Evolutionary conservation across 1,284 basidiomycete genomes (phyloP).

Genomic region (Athelia sp.): DNA sequence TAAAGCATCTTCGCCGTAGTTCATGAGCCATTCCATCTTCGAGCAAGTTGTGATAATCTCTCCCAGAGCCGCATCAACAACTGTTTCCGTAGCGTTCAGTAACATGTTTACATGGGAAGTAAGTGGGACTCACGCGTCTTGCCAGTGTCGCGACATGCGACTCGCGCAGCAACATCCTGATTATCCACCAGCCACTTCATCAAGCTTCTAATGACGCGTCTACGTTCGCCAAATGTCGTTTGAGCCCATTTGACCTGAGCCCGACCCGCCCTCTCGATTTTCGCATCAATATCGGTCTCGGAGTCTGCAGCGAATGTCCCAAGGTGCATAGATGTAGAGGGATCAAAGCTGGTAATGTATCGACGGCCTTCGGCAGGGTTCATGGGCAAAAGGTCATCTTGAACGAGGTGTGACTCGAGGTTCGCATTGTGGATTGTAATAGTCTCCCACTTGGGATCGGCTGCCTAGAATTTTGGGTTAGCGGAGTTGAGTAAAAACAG

Average conservation of each 20-base stretch:
- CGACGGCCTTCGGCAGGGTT: constrained; percentile 44
- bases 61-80: constrained; percentile 85
- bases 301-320: constrained; percentile 67
- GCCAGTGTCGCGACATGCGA: constrained; percentile 93
- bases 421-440: constrained; percentile 50
- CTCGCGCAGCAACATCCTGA: constrained; percentile 78
- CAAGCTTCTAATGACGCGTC: constrained; percentile 79
- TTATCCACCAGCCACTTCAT: constrained; percentile 89
- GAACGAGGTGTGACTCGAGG: constrained; percentile 57
- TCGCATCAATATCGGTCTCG: constrained; percentile 58
- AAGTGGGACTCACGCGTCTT: constrained; percentile 75
- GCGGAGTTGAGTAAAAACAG: constrained; percentile 1
- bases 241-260: constrained; percentile 72
- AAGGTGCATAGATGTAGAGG: constrained; percentile 80
- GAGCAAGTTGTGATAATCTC: constrained; percentile 87
- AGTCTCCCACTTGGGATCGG: constrained; percentile 56
- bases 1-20: constrained; percentile 74
- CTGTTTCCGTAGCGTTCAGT: constrained; percentile 31
- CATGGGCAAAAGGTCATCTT: constrained; percentile 49
- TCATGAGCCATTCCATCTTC: constrained; percentile 84
- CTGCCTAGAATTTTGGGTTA: constrained; percentile 25
- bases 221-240: constrained; percentile 73
- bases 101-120: constrained; percentile 1
- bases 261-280: constrained; percentile 60
- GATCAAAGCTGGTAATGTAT: constrained; percentile 89